These are phyloP conservation scores for Sugiyamaella floridensis DNA, from an alignment of 805 yeast species.

Conservation along the genomic window DNA sequence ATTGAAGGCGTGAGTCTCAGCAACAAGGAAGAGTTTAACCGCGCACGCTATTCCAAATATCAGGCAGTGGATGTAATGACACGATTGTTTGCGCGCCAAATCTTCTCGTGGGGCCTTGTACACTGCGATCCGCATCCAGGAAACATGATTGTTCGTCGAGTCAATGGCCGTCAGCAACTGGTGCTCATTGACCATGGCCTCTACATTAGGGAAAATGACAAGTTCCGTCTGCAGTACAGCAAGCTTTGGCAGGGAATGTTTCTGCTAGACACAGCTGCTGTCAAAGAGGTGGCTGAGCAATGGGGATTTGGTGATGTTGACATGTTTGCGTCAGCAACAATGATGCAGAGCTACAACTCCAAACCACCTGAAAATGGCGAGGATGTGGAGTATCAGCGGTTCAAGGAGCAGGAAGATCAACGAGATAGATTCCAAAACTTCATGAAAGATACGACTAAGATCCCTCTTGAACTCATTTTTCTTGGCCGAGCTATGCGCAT, in stretches of 20 bases:
- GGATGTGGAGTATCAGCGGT: constrained; percentile 14
- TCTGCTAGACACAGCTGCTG: constrained; percentile 42
- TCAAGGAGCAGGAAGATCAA: constrained; percentile 38
- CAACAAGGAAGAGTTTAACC: constrained; percentile 38
- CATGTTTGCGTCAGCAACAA: constrained; percentile 50
- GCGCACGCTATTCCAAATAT: constrained; percentile 33
- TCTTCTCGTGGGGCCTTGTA: constrained; percentile 59
- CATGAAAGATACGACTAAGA: constrained; percentile 53
- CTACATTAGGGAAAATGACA: constrained; percentile 46
- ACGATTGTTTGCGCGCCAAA: constrained; percentile 48
- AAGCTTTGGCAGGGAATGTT: constrained; percentile 58
- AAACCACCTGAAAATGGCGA: constrained; percentile 21
- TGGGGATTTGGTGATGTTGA: constrained; percentile 73
- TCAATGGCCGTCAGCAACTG: constrained; percentile 33
- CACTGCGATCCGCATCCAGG: constrained; percentile 84
- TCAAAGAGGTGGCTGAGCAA: constrained; percentile 41
- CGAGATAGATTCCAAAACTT: constrained; percentile 48
- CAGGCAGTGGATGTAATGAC: constrained; percentile 46
- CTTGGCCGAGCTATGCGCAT: constrained; percentile 67
- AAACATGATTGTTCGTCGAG: constrained; percentile 50
- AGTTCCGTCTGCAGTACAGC: constrained; percentile 51
- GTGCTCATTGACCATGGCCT: constrained; percentile 74
- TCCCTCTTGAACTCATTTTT: constrained; percentile 61
- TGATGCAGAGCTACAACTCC: constrained; percentile 41
- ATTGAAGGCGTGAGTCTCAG: constrained; percentile 60